A percentile compares a stretch with the other conserved stretches of the same genome.
These are phyloP conservation scores for Chlorella sp. DNA, from an alignment of 139 green algal species.

Conservation along the genomic window DNA sequence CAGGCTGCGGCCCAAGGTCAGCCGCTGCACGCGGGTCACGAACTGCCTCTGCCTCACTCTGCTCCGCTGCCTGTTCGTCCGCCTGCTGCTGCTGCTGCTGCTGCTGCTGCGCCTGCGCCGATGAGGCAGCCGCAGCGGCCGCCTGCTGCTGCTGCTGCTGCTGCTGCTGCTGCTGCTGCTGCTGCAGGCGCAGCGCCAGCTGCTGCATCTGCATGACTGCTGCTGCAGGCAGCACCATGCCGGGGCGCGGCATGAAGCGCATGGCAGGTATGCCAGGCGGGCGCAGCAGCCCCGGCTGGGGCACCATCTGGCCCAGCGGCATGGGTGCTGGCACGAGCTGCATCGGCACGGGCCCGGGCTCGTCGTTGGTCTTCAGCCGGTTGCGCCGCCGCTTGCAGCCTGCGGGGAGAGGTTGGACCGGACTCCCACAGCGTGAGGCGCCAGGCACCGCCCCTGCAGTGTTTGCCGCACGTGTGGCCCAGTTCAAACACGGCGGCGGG, in stretches of 20 bases:
- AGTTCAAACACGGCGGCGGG: no score
- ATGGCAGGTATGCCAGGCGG: not conserved
- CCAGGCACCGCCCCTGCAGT: no score
- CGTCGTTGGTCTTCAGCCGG: not conserved
- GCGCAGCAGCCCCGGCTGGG: not conserved
- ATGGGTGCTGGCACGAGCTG: not conserved
- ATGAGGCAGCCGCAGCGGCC: no score
- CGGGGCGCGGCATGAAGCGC: not conserved
- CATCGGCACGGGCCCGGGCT: not conserved
- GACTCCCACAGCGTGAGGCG: no score
- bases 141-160: not conserved
- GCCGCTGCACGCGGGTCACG: no score
- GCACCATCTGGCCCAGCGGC: not conserved
- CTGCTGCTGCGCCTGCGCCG: not conserved
- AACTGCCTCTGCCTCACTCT: no score
- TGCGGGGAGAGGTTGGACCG: not conserved
- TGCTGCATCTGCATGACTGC: conserved; percentile 4
- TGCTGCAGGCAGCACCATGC: not conserved
- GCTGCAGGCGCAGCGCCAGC: not conserved
- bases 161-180: not conserved
- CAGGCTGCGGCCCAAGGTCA: no score
- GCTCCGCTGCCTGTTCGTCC: no score
- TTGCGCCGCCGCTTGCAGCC: conserved; percentile 30
- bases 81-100: not conserved
- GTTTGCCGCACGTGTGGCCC: no score